Evolutionary conservation across 257 asterid species (phyloP), one percentile per base, ranked within the genome.

Genomic region (Ocimum tenuiflorum): DNA sequence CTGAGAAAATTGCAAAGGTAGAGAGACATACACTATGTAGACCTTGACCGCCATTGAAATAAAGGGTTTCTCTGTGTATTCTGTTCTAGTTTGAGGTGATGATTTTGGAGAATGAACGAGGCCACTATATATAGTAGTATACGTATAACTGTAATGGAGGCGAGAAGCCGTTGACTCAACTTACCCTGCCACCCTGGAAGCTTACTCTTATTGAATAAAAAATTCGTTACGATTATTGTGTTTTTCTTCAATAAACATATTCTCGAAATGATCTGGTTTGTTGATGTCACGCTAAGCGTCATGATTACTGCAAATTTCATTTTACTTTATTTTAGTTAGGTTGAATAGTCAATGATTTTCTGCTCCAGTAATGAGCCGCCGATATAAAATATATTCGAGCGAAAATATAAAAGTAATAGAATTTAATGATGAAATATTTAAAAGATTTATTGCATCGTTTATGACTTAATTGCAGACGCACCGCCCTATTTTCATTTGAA

Each of bases 11-110:
- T n/a, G n/a, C n/a, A n/a, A 45, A 18, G 8, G 35, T 15, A 52
- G 22, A 68, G 14, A 66, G n/a, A 47, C 89, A 3, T 81, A 87
- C 95, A 87, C 77, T 33, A 87, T 76, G 75, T 85, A 83, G 12
- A 87, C 75, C 77, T 85, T 83, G 78, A 74, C 54, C 1, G 91
- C 95, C 95, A 87, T 84, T 79, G 77, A 66, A 66, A 29, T 20
- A 35, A 51, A 33, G 45, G 13, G 17, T 1, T 3, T 33, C 7
- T 72, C 47, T 69, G 0, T 55, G 3, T 56, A 7, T 7, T 69
- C 72, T 49, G 69, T 52, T 78, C 48, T 62, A 60, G 62, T 72
- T 63, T 67, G 52, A 60, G 68, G 73, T 59, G 47, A 19, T 68
- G 48, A 18, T n/a, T n/a, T 39, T 18, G 71, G 49, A 58, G 72